A percentile compares a stretch with the other conserved stretches of the same genome.
These are phyloP conservation scores for Massariosphaeria phaeospora DNA, from an alignment of 495 filamentous ascomycete genomes.

Conservation along the genomic window DNA sequence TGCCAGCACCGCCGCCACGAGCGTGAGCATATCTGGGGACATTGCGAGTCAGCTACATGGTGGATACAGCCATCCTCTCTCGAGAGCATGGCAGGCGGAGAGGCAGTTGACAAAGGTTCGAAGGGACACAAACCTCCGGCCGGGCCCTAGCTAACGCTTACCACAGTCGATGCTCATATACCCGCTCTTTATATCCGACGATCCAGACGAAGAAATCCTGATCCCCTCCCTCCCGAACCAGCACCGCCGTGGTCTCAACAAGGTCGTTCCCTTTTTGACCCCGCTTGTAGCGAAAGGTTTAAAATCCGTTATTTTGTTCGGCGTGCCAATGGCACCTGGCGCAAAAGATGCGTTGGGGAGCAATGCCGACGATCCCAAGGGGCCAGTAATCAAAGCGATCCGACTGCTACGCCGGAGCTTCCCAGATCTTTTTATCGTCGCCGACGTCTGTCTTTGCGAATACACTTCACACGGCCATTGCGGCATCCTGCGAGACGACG, in stretches of 20 bases:
- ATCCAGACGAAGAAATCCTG: constrained; percentile 82
- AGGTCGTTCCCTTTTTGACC: constrained; percentile 72
- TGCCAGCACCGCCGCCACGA: constrained; percentile 84
- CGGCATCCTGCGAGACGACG: constrained; percentile 88
- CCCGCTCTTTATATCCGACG: constrained; percentile 92
- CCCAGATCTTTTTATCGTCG: constrained; percentile 80
- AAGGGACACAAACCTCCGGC: neutral
- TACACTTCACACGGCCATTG: constrained; percentile 99
- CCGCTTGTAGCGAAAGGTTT: constrained; percentile 86
- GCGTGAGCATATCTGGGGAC: constrained; percentile 85
- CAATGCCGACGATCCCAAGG: constrained; percentile 86
- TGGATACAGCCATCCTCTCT: constrained; percentile 88
- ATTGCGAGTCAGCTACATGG: constrained; percentile 93
- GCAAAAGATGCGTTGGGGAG: constrained; percentile 89
- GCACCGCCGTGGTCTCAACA: constrained; percentile 80
- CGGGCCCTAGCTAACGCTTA: neutral
- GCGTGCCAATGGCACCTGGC: constrained; percentile 72
- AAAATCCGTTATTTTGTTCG: constrained; percentile 88
- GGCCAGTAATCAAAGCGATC: constrained; percentile 84
- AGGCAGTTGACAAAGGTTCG: constrained; percentile 89
- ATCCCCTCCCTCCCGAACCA: constrained; percentile 89
- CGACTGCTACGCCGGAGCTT: constrained; percentile 74
- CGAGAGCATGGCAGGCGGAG: constrained; percentile 91
- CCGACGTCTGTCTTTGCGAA: constrained; percentile 95
- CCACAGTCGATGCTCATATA: constrained; percentile 93